Percentiles rank a stretch among this genome's conserved stretches.
These are phyloP conservation scores for Ustilago loliicola DNA, from an alignment of 1,284 basidiomycete genomes.

Conservation along the genomic window DNA sequence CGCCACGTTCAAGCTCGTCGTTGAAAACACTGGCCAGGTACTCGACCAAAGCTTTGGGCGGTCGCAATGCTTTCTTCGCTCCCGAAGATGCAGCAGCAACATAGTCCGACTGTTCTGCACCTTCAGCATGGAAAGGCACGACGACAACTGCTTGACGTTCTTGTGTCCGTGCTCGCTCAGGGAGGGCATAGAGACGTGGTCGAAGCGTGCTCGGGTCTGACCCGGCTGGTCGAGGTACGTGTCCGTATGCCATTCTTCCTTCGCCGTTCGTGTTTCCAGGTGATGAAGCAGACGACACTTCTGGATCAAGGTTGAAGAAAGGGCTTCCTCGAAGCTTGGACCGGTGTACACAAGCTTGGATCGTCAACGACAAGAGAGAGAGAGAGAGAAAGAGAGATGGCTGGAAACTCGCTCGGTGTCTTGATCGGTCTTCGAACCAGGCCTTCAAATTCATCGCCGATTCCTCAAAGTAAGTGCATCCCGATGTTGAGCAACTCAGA, in stretches of 20 bases:
- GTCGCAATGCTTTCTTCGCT: conserved; percentile 15
- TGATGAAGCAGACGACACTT: background rate
- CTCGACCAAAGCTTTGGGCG: conserved; percentile 27
- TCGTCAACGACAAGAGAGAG: background rate
- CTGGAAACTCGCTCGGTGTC: conserved; percentile 30
- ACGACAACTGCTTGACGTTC: conserved; percentile 41
- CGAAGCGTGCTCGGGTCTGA: conserved; percentile 38
- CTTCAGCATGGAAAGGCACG: conserved; percentile 42
- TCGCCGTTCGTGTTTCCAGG: background rate
- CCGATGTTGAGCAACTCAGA: conserved; percentile 3
- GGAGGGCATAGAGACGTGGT: conserved; percentile 50
- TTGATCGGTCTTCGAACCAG: conserved; percentile 18
- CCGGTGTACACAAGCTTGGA: background rate
- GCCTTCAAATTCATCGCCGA: background rate
- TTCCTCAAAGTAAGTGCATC: background rate
- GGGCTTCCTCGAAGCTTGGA: background rate
- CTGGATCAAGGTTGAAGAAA: too few relatives aligned
- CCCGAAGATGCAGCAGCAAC: background rate
- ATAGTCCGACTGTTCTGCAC: conserved; percentile 24
- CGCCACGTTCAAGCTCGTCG: conserved; percentile 53
- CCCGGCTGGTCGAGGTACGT: conserved; percentile 51
- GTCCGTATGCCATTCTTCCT: conserved; percentile 56
- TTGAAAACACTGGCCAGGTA: conserved; percentile 52
- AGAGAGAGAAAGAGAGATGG: background rate
- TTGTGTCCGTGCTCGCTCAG: conserved; percentile 25